Evolutionary conservation across 768 basidiomycete genomes (phyloP), one percentile per base, ranked within the genome.

Genomic region (Trametes gibbosa): DNA sequence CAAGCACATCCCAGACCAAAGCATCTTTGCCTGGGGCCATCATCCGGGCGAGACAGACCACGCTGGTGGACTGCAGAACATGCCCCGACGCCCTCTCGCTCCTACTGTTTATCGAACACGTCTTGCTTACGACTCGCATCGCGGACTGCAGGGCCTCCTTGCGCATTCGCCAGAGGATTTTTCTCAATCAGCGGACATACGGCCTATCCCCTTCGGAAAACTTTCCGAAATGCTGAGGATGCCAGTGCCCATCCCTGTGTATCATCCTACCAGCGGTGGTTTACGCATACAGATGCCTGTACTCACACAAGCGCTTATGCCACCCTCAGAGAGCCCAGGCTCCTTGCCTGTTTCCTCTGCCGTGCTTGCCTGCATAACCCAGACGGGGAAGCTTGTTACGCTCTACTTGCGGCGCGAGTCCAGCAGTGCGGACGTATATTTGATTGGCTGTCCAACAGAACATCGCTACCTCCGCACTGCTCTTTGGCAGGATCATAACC

Each of bases 1-100:
- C 55, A 48, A 34, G 48, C 47, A 49, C 17, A 19, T 50, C 14
- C 48, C 47, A 12, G 55, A 56, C 40, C 55, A 53, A 19, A 53
- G 52, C 27, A 42, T 53, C 25, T 53, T 53, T n/a, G 41, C 42
- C 5, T 53, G 52, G 52, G 52, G 41, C 14, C 41, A 29, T 4
- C 27, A 12, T 42, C 5, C 27, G 29, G 29, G 10, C 29, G 29
- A 45, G 14, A 14, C 43, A 9, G 32, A 45, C 27, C 52, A 43
- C 25, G 41, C 21, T 16, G 42, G 12, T n/a, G 12, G 27, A 4
- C 32, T 23, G 16, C 8, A 16, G 21, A 23, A 29, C 16, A 39
- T 23, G n/a, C 27, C 5, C n/a, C 17, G 40, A 12, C 41, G 52
- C 42, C 52, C 41, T 8, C 42, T 43, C 25, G 41, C 51, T 12